A percentile compares a stretch with the other conserved stretches of the same genome.
phyloP scores from a whole-genome alignment of 2,329 filamentous ascomycete species.

The Nakataea oryzae region DNA sequence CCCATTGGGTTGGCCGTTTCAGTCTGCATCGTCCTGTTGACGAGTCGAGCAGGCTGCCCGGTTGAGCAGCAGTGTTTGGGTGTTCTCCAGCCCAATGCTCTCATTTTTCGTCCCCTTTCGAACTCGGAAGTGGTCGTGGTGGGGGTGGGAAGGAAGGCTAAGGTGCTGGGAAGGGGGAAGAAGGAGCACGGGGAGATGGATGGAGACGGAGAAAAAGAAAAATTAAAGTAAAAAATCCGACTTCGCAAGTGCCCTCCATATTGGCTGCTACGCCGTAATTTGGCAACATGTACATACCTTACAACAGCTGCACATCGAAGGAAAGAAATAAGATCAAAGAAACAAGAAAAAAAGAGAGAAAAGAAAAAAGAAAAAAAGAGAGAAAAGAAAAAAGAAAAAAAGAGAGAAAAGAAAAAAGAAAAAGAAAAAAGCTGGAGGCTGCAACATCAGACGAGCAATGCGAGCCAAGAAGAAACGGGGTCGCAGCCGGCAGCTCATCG shows the following conservation, averaged over 20 bases:
- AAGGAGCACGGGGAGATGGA: not conserved
- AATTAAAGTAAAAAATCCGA: not conserved
- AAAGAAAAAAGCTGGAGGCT: not conserved
- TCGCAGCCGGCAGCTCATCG: conserved; percentile 4
- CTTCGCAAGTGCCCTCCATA: not conserved
- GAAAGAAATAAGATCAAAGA: not conserved
- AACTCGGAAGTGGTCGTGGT: not conserved
- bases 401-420: not conserved
- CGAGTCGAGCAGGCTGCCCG: not conserved
- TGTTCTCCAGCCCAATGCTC: not conserved
- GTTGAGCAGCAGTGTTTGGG: too few species aligned
- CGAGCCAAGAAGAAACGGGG: conserved; percentile 1
- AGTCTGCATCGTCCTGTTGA: not conserved
- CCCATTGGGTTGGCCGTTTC: not conserved
- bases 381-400: not conserved
- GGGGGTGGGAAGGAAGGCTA: not conserved
- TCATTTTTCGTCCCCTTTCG: not conserved
- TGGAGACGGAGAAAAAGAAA: not conserved
- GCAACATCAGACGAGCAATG: not conserved
- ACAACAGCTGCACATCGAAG: too few species aligned
- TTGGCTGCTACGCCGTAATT: not conserved
- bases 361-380: not conserved
- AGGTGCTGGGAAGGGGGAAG: not conserved
- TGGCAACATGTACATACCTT: not conserved
- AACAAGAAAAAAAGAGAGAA: not conserved